Evolutionary conservation across 495 filamentous ascomycete species (phyloP).

Genomic region (Hapsidospora chrysogenum): DNA sequence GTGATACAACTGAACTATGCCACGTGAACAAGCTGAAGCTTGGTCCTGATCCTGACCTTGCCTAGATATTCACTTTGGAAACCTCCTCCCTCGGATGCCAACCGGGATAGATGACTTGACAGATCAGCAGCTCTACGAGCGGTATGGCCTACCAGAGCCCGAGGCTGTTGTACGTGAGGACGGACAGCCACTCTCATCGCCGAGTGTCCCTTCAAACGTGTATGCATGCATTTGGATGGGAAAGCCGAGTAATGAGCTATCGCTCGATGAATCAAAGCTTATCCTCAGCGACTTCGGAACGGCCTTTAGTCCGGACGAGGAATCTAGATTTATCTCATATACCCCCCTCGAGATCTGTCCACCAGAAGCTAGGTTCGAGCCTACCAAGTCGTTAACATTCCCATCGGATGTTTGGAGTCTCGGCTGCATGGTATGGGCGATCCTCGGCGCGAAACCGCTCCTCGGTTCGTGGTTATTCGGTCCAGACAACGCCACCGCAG

Average conservation of each 20-base stretch:
- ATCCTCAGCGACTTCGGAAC: slow-evolving; percentile 23
- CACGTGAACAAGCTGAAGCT: too few species aligned
- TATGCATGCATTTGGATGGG: slow-evolving; percentile 10
- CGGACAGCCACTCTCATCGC: slow-evolving; percentile 6
- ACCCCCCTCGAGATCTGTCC: slow-evolving; percentile 7
- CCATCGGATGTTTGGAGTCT: background rate
- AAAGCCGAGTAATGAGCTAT: slow-evolving; percentile 7
- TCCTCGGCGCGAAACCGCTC: background rate
- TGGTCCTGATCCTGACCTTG: slow-evolving; percentile 7
- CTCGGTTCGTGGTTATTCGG: background rate
- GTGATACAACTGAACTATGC: too few species aligned
- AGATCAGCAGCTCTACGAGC: slow-evolving; percentile 13
- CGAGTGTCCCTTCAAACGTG: slow-evolving; percentile 8
- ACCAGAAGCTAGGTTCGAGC: background rate
- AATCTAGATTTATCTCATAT: slow-evolving; percentile 13
- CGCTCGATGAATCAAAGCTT: slow-evolving; percentile 11
- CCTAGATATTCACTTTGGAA: slow-evolving; percentile 20
- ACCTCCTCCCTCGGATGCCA: slow-evolving; percentile 19
- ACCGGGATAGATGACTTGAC: slow-evolving; percentile 15
- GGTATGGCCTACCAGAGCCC: slow-evolving; percentile 12
- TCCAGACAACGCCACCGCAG: background rate
- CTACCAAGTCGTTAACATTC: background rate
- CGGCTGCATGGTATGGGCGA: background rate
- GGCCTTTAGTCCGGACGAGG: slow-evolving; percentile 13
- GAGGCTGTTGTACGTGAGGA: slow-evolving; percentile 11